Percentiles rank a stretch among this genome's conserved stretches.
Evolutionary conservation across 129 eudicot species (phyloP).

Genomic region (Kitagawia praeruptora): DNA sequence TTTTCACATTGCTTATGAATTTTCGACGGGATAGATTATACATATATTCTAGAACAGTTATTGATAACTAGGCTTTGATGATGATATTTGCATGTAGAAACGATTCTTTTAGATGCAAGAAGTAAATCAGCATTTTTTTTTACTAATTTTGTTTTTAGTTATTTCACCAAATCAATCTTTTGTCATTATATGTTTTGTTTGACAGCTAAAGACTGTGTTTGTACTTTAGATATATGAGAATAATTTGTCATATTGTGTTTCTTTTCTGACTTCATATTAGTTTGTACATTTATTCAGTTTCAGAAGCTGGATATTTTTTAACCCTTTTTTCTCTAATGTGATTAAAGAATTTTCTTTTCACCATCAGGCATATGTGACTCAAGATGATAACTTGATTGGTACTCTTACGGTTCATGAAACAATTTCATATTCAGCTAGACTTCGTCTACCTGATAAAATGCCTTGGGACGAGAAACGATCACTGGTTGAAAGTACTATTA

Average conservation of each 20-base stretch:
- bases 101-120: neutral
- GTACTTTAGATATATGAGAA: neutral
- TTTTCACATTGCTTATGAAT: neutral
- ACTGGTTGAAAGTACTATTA: constrained; percentile 82
- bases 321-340: neutral
- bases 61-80: neutral
- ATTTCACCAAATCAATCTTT: neutral
- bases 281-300: neutral
- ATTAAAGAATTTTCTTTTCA: neutral
- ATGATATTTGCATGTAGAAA: neutral
- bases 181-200: neutral
- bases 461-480: constrained; percentile 70
- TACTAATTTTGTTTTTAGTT: neutral
- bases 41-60: neutral
- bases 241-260: constrained; percentile 3
- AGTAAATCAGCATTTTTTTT: neutral
- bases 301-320: neutral
- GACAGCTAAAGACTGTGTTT: neutral
- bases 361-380: constrained; percentile 90
- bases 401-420: constrained; percentile 97
- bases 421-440: constrained; percentile 76
- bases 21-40: neutral
- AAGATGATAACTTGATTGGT: constrained; percentile 96
- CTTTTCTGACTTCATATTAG: neutral
- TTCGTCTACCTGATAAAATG: constrained; percentile 84